Evolutionary conservation across 306 rosid genomes (phyloP).

Genomic region (Cotoneaster glaucophyllus): DNA sequence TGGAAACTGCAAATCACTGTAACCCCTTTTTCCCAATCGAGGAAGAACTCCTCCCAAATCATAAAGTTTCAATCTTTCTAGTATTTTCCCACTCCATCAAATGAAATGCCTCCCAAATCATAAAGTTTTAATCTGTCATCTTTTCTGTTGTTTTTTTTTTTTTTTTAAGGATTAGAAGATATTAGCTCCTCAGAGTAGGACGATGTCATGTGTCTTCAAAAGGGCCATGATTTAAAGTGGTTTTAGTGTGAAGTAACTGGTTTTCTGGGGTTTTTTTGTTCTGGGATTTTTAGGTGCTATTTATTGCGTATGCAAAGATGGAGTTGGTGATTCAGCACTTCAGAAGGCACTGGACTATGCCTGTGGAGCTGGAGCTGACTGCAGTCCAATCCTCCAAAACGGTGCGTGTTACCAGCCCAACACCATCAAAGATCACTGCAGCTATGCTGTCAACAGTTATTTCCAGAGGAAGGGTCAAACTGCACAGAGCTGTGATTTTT

Average conservation of each 20-base stretch:
- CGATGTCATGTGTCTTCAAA: too few species aligned
- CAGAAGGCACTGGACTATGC: slow-evolving; percentile 86
- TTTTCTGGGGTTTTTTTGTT: neutral
- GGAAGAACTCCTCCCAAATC: neutral
- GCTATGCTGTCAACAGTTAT: slow-evolving; percentile 84
- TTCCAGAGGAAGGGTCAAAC: slow-evolving; percentile 64
- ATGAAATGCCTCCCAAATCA: neutral
- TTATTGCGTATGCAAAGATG: slow-evolving; percentile 83
- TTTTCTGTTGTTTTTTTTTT: neutral
- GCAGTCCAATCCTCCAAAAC: slow-evolving; percentile 47
- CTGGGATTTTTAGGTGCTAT: slow-evolving; percentile 41
- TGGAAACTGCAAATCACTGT: neutral
- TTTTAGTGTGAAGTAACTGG: slow-evolving; percentile 23
- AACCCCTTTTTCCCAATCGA: neutral
- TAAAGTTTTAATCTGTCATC: neutral
- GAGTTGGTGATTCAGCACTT: slow-evolving; percentile 53
- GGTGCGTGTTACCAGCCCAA: slow-evolving; percentile 81
- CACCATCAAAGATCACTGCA: slow-evolving; percentile 84
- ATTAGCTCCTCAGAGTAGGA: neutral
- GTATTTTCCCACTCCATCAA: neutral
- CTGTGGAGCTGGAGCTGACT: slow-evolving; percentile 97
- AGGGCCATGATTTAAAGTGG: neutral
- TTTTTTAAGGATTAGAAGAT: neutral
- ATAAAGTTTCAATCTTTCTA: neutral
- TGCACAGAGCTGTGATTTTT: slow-evolving; percentile 75